Conservation (phyloP, 176 grass and related monocot species). For the Raddia guianensis region DNA sequence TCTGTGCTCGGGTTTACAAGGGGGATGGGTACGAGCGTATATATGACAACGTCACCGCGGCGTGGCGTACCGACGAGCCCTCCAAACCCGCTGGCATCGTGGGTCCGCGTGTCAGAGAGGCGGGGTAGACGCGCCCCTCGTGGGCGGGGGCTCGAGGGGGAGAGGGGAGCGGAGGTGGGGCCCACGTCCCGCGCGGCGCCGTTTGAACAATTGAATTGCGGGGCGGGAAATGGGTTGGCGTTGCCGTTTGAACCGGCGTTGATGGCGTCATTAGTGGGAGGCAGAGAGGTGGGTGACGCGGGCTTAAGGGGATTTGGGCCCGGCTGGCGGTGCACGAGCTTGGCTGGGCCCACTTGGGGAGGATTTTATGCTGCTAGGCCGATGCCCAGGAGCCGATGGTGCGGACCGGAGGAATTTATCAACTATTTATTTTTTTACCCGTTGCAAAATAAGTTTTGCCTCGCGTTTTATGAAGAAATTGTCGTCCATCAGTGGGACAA, state of each 20-base stretch:
- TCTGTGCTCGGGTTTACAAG: not conserved
- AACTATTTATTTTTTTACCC: too few species aligned
- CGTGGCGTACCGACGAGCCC: not conserved
- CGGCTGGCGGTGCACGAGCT: not conserved
- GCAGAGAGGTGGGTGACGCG: not conserved
- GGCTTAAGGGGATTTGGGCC: conserved; percentile 19
- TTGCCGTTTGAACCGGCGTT: conserved; percentile 15
- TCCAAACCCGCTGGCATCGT: rapidly evolving
- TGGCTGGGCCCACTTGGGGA: not conserved
- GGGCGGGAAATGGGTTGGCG: conserved; percentile 5
- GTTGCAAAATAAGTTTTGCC: too few species aligned
- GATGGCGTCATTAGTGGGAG: not conserved
- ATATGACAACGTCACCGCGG: conserved; percentile 14
- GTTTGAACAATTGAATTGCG: conserved; percentile 59
- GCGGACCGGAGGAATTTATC: too few species aligned
- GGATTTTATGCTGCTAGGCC: too few species aligned
- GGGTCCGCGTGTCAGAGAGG: not conserved
- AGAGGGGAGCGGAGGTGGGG: conserved; percentile 17
- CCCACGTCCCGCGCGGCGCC: not conserved
- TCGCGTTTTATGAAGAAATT: too few species aligned
- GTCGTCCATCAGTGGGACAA: too few species aligned
- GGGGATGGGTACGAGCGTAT: not conserved
- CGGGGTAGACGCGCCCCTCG: rapidly evolving
- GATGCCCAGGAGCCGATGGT: too few species aligned
- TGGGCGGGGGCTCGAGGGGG: not conserved